Evolutionary conservation across 768 basidiomycete species (phyloP), one percentile per base, ranked within the genome.

Genomic region (Leccinellum rugosiceps): DNA sequence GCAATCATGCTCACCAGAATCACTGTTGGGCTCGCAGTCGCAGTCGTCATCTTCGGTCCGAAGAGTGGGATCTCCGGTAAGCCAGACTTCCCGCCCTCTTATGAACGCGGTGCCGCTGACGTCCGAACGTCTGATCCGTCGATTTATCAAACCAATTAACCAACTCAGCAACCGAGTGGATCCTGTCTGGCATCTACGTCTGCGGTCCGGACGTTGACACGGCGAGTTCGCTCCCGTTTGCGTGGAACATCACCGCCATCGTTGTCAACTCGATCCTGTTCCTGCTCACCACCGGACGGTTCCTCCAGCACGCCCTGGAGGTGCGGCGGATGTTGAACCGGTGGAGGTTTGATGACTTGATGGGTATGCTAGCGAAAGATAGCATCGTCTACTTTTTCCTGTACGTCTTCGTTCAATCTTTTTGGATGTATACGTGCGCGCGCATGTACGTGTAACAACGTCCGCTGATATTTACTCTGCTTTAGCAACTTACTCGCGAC

Each of bases 371-470:
- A 38, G 53, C 53, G 15, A 44, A 51, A 25, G 65, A 67, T 28
- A 67, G 55, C 44, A 67, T 58, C 30, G 3, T 65, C 44, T 65
- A 62, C 7, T 64, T 60, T 56, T 58, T 57, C 23, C 23, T 67
- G 66, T 68, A 26, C 31, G 65, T 56, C 6, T 15, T 26, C n/a
- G 6, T 17, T n/a, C 19, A 3, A 2, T 28, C 15, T 46, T 21
- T 35, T 38, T 38, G 17, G 38, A 35, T 35, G 35, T 17, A 17
- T 35, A 15, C 35, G 35, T 17, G 17, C 35, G 35, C 15, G 0
- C 15, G 0, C 3, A 21, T 19, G 44, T 21, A 14, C 11, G 9
- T 10, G 9, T n/a, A 41, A 9, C 15, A 46, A 23, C 21, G n/a
- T 25, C 14, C 9, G 45, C 45, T 46, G 21, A 46, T 23, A 25